Evolutionary conservation across 306 rosid genomes (phyloP).

Genomic region (Comarum palustre): DNA sequence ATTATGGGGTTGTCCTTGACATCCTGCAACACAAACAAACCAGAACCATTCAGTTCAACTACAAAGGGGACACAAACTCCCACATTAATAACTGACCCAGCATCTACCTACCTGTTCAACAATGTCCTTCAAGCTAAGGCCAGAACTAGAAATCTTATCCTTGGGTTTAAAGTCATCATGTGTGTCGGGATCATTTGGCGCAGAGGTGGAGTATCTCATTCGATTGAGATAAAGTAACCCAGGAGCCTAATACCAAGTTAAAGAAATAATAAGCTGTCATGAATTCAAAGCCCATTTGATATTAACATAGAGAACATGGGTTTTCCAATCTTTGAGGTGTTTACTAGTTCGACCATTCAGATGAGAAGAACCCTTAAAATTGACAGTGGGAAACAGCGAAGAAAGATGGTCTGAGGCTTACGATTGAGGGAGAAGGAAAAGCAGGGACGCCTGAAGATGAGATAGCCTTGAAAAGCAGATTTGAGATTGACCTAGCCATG

Average conservation of each 20-base stretch:
- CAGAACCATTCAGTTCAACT: background rate
- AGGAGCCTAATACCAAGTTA: conserved; percentile 38
- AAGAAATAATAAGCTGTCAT: conserved; percentile 4
- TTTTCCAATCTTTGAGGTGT: background rate
- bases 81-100: conserved; percentile 7
- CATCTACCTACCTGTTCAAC: conserved; percentile 61
- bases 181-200: conserved; percentile 63
- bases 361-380: background rate
- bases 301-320: background rate
- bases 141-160: conserved; percentile 48
- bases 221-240: conserved; percentile 41
- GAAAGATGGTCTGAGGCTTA: conserved; percentile 15
- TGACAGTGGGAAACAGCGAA: background rate
- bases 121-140: conserved; percentile 51
- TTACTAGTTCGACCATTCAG: background rate
- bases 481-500: conserved; percentile 43
- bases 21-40: conserved; percentile 47
- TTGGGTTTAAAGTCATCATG: conserved; percentile 90
- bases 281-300: background rate
- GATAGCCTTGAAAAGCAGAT: conserved; percentile 34
- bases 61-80: background rate
- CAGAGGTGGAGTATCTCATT: conserved; percentile 44
- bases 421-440: conserved; percentile 30
- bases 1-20: conserved; percentile 71
- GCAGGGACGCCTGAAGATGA: conserved; percentile 30